Percentiles rank a stretch among this genome's conserved stretches.
phyloP scores from a whole-genome alignment of 1,284 basidiomycete species.

The Ustilago crameri region DNA sequence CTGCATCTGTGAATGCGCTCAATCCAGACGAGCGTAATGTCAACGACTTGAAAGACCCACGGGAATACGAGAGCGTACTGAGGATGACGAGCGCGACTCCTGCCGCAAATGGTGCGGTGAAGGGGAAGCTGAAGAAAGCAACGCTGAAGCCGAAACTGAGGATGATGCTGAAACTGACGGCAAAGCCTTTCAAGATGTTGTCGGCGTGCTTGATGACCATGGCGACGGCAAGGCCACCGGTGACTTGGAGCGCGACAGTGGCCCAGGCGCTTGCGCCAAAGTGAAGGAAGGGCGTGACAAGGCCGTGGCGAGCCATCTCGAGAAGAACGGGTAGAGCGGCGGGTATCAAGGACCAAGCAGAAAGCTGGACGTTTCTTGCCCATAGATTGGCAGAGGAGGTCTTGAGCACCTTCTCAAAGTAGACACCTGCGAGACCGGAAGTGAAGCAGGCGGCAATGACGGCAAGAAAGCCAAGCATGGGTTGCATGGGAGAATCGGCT shows the following conservation, averaged over 20 bases:
- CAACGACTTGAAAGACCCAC: slow-evolving; percentile 18
- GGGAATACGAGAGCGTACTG: slow-evolving; percentile 84
- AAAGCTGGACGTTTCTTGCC: slow-evolving; percentile 96
- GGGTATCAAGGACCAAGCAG: slow-evolving; percentile 90
- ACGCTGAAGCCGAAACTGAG: slow-evolving; percentile 91
- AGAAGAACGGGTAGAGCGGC: slow-evolving; percentile 86
- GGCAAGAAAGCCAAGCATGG: slow-evolving; percentile 82
- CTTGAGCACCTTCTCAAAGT: slow-evolving; percentile 98
- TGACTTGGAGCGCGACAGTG: slow-evolving; percentile 86
- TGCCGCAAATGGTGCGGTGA: slow-evolving; percentile 84
- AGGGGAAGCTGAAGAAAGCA: slow-evolving; percentile 84
- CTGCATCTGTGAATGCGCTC: slow-evolving; percentile 24
- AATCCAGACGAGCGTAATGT: slow-evolving; percentile 11
- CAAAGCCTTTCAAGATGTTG: slow-evolving; percentile 76
- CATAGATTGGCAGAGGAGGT: slow-evolving; percentile 86
- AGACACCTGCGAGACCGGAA: slow-evolving; percentile 96
- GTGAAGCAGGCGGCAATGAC: slow-evolving; percentile 93
- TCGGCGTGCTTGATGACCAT: slow-evolving; percentile 72
- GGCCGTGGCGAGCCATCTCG: slow-evolving; percentile 58
- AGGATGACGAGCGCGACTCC: slow-evolving; percentile 84
- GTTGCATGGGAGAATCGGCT: slow-evolving; percentile 74
- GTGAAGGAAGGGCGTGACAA: slow-evolving; percentile 59
- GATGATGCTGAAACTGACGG: slow-evolving; percentile 89
- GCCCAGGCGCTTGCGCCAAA: slow-evolving; percentile 90
- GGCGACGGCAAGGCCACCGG: slow-evolving; percentile 90